These are phyloP conservation scores for Kwoniella heveanensis DNA, from an alignment of 768 basidiomycete genomes.

Conservation along the genomic window DNA sequence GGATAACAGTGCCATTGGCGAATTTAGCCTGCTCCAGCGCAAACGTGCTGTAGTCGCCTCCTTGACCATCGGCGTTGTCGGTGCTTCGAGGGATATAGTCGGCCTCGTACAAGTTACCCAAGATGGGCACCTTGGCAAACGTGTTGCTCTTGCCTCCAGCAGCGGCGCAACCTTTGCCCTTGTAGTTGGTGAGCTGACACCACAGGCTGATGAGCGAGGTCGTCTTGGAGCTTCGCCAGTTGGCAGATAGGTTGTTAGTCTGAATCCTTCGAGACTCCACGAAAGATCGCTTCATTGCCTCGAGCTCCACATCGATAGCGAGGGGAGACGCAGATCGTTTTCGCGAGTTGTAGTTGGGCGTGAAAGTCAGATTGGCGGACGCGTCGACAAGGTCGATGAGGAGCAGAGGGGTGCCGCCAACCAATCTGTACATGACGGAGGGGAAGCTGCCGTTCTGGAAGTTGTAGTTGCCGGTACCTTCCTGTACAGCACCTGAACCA, in stretches of 20 bases:
- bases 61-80: constrained; percentile 44
- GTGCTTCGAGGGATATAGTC: constrained; percentile 61
- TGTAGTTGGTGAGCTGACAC: constrained; percentile 35
- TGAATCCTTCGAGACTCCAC: constrained; percentile 15
- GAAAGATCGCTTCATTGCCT: constrained; percentile 7
- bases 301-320: neutral
- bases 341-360: constrained; percentile 39
- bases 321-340: constrained; percentile 12
- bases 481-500: constrained; percentile 25
- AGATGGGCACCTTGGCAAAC: constrained; percentile 57
- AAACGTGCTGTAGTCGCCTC: constrained; percentile 49
- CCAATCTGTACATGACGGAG: constrained; percentile 47
- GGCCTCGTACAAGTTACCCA: constrained; percentile 62
- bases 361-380: constrained; percentile 45
- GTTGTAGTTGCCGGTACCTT: constrained; percentile 35
- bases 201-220: constrained; percentile 21
- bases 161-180: constrained; percentile 26
- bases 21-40: constrained; percentile 45
- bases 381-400: constrained; percentile 48
- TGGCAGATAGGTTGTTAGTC: neutral
- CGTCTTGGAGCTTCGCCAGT: constrained; percentile 9
- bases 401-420: constrained; percentile 39
- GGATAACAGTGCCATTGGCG: constrained; percentile 58
- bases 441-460: constrained; percentile 39
- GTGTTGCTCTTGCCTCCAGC: constrained; percentile 24